Evolutionary conservation across 2,329 filamentous ascomycete species (phyloP).

Genomic region (Diaporthe longicolla): DNA sequence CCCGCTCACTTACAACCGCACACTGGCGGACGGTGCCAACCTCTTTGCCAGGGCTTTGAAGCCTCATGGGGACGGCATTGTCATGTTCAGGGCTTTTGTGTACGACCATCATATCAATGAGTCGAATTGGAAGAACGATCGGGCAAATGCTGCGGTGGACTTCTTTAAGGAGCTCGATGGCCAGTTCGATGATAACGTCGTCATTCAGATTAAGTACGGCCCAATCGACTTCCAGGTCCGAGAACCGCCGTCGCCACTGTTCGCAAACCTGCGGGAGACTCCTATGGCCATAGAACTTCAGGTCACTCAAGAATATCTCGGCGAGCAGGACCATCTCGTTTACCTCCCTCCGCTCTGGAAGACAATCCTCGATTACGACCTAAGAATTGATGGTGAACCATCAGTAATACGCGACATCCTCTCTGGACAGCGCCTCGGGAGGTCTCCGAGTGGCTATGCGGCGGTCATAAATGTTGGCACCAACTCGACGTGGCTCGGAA

Average conservation of each 20-base stretch:
- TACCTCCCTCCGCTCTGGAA: slow-evolving; percentile 80
- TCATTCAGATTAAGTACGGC: slow-evolving; percentile 81
- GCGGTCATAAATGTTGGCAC: slow-evolving; percentile 78
- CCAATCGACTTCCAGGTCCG: slow-evolving; percentile 82
- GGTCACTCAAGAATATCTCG: slow-evolving; percentile 78
- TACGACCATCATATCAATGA: slow-evolving; percentile 72
- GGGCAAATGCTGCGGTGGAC: slow-evolving; percentile 78
- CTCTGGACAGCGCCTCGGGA: slow-evolving; percentile 70
- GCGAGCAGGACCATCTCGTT: slow-evolving; percentile 78
- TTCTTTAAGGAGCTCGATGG: slow-evolving; percentile 76
- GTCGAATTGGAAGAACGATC: slow-evolving; percentile 74
- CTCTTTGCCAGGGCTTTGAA: slow-evolving; percentile 73
- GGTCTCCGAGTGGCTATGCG: slow-evolving; percentile 72
- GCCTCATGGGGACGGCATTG: slow-evolving; percentile 68
- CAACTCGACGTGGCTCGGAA: slow-evolving; percentile 78
- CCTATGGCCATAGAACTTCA: slow-evolving; percentile 73
- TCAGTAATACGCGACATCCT: slow-evolving; percentile 73
- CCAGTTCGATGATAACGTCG: slow-evolving; percentile 77
- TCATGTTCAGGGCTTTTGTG: slow-evolving; percentile 81
- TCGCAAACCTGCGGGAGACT: slow-evolving; percentile 64
- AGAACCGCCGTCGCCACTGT: slow-evolving; percentile 76
- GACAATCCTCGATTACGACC: slow-evolving; percentile 76
- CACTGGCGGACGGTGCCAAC: slow-evolving; percentile 77
- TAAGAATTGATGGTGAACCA: slow-evolving; percentile 69
- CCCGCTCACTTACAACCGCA: slow-evolving; percentile 78